Evolutionary conservation across 768 basidiomycete genomes (phyloP).

Genomic region (Mycena galopus): DNA sequence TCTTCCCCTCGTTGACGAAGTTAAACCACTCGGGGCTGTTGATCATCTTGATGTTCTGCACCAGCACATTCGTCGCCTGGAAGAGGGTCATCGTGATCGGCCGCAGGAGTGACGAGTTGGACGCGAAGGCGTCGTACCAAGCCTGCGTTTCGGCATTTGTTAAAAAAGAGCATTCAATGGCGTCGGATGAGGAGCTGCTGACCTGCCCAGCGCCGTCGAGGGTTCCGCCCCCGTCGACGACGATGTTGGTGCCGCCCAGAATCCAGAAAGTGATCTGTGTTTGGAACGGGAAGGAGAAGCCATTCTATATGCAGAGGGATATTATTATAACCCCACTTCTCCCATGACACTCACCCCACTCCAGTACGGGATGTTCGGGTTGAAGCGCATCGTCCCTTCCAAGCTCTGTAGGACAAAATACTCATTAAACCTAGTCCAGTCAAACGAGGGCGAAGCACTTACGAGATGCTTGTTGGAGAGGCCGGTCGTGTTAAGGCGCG

Average conservation of each 20-base stretch:
- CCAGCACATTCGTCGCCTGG: slow-evolving; percentile 34
- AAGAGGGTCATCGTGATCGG: slow-evolving; percentile 29
- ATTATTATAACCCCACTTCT: slow-evolving; percentile 15
- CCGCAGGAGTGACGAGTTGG: slow-evolving; percentile 40
- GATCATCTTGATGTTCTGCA: slow-evolving; percentile 31
- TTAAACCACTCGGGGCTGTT: slow-evolving; percentile 33
- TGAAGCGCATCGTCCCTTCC: slow-evolving; percentile 65
- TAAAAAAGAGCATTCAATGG: not conserved
- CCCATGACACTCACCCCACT: slow-evolving; percentile 51
- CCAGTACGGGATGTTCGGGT: slow-evolving; percentile 67
- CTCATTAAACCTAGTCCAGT: not conserved
- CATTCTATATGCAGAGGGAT: too few relatives aligned
- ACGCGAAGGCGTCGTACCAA: slow-evolving; percentile 67
- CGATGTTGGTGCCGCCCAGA: slow-evolving; percentile 62
- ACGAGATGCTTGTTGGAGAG: slow-evolving; percentile 64
- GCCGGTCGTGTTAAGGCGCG: slow-evolving; percentile 67
- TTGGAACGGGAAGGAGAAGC: slow-evolving; percentile 66
- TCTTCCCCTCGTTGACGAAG: slow-evolving; percentile 59
- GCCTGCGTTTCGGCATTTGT: slow-evolving; percentile 46
- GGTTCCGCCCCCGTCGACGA: slow-evolving; percentile 71
- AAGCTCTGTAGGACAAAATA: slow-evolving; percentile 52
- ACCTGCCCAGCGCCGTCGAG: slow-evolving; percentile 77
- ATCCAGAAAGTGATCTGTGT: slow-evolving; percentile 69
- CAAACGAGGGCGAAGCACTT: slow-evolving; percentile 23
- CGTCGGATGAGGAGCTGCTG: slow-evolving; percentile 34